phyloP scores from a whole-genome alignment of 306 rosid species.

The Glycyrrhiza uralensis region DNA sequence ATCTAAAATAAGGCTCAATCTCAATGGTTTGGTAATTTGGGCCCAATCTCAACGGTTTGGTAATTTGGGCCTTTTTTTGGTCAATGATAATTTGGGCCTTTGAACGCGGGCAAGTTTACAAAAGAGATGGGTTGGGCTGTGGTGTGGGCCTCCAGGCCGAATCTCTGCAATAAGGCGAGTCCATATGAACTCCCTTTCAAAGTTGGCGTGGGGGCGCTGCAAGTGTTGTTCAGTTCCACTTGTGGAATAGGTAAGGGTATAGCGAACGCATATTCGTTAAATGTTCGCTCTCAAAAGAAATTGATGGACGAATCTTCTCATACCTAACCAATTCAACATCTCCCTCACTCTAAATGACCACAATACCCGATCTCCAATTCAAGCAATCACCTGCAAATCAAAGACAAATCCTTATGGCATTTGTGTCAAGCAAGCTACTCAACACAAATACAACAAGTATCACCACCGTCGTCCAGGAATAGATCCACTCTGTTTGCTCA shows the following conservation, averaged over 20 bases:
- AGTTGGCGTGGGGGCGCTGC: not conserved
- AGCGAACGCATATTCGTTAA: conserved; percentile 33
- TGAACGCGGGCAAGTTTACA: not conserved
- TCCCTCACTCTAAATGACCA: not conserved
- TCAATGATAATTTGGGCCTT: not conserved
- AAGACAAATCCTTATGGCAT: not conserved
- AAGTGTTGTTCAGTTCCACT: too few species aligned
- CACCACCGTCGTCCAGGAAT: not conserved
- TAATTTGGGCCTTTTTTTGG: too few species aligned
- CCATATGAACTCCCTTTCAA: too few species aligned
- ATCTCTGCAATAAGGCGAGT: not conserved
- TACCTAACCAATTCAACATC: not conserved
- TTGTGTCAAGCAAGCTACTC: not conserved
- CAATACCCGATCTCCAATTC: not conserved
- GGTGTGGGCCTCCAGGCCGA: not conserved
- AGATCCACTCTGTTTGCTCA: not conserved
- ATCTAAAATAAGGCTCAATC: too few species aligned
- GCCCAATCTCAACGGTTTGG: too few species aligned
- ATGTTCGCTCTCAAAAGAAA: conserved; percentile 24
- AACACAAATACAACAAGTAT: not conserved
- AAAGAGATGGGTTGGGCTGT: not conserved
- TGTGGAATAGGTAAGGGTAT: too few species aligned
- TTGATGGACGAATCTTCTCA: not conserved
- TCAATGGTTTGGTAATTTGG: not conserved
- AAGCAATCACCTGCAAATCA: not conserved